Evolutionary conservation across 2,329 filamentous ascomycete genomes (phyloP).

Genomic region (Fusarium kyushuense): DNA sequence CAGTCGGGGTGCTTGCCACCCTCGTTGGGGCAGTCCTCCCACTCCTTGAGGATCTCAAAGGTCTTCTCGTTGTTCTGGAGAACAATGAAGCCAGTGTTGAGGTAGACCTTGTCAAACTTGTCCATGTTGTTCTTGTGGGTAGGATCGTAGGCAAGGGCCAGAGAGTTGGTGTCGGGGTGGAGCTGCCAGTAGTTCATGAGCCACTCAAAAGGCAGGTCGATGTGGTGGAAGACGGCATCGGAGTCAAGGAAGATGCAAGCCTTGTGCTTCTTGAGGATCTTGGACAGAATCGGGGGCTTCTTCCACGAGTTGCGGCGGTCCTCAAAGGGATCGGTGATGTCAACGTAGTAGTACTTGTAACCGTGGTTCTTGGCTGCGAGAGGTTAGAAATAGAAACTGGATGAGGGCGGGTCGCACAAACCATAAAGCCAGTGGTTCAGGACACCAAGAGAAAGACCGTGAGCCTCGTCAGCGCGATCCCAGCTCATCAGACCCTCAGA

Average conservation of each 20-base stretch:
- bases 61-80: slow-evolving; percentile 63
- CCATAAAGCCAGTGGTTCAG: slow-evolving; percentile 61
- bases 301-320: slow-evolving; percentile 62
- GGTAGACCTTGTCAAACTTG: slow-evolving; percentile 56
- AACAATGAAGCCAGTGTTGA: slow-evolving; percentile 67
- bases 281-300: slow-evolving; percentile 58
- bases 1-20: slow-evolving; percentile 55
- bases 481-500: slow-evolving; percentile 53
- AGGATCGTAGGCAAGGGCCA: slow-evolving; percentile 58
- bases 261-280: slow-evolving; percentile 59
- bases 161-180: slow-evolving; percentile 54
- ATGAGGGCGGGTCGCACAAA: slow-evolving; percentile 29
- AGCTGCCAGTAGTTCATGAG: slow-evolving; percentile 62
- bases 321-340: slow-evolving; percentile 51
- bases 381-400: slow-evolving; percentile 33
- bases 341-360: slow-evolving; percentile 62
- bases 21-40: slow-evolving; percentile 59
- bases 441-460: slow-evolving; percentile 56
- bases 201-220: slow-evolving; percentile 61
- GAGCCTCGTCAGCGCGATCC: slow-evolving; percentile 50
- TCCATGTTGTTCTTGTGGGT: slow-evolving; percentile 55
- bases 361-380: slow-evolving; percentile 58
- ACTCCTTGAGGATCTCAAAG: slow-evolving; percentile 62
- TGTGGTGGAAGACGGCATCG: slow-evolving; percentile 58
- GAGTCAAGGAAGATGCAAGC: slow-evolving; percentile 60